These are phyloP conservation scores for Samsoniella hepiali DNA, from an alignment of 2,329 filamentous ascomycete species.

Conservation along the genomic window DNA sequence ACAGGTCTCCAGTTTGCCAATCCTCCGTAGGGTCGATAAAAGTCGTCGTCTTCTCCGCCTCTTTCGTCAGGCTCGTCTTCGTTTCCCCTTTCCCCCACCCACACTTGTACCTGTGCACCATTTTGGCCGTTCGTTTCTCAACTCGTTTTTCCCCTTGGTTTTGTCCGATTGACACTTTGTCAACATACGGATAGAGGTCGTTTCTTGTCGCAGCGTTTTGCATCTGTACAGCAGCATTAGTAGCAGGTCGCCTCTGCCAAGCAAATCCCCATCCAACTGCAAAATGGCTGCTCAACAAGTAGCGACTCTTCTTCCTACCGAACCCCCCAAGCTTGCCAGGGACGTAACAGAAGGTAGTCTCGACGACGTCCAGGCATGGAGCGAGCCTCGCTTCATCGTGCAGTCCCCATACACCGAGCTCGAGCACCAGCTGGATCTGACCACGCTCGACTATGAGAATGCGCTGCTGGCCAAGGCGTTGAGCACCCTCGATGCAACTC, in stretches of 20 bases:
- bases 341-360: slow-evolving; percentile 23
- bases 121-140: background rate
- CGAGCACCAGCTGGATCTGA: slow-evolving; percentile 70
- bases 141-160: background rate
- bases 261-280: background rate
- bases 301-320: slow-evolving; percentile 20
- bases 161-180: background rate
- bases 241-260: background rate
- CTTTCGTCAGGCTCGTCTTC: background rate
- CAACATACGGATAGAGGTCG: background rate
- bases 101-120: background rate
- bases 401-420: slow-evolving; percentile 73
- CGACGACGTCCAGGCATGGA: slow-evolving; percentile 26
- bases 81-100: slow-evolving; percentile 3
- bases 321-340: slow-evolving; percentile 27
- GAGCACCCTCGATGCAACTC: slow-evolving; percentile 57
- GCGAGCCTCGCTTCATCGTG: slow-evolving; percentile 44
- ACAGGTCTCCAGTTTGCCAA: background rate
- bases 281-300: slow-evolving; percentile 15
- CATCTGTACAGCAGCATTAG: slow-evolving; percentile 5
- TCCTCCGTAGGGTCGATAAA: slow-evolving; percentile 2
- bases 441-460: slow-evolving; percentile 61
- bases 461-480: slow-evolving; percentile 71
- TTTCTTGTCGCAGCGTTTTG: slow-evolving; percentile 2
- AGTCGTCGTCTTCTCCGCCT: background rate